Evolutionary conservation across 371 early-diverging fungal species (phyloP).

Genomic region (Blakeslea trispora): DNA sequence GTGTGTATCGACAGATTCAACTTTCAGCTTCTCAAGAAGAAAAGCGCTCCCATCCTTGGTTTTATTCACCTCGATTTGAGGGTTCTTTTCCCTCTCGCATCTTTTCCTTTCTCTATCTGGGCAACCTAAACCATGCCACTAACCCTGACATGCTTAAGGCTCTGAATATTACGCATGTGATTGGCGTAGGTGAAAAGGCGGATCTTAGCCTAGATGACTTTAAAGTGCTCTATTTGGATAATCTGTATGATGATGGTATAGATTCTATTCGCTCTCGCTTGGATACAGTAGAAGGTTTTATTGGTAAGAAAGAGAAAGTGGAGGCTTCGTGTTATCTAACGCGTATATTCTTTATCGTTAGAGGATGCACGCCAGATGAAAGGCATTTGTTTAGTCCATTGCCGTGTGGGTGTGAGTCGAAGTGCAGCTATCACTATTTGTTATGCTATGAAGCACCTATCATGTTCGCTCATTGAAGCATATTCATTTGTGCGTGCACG

Average conservation of each 20-base stretch:
- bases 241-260: conserved; percentile 69
- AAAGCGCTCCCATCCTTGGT: conserved; percentile 49
- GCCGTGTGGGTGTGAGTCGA: conserved; percentile 69
- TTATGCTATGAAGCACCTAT: conserved; percentile 63
- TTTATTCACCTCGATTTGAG: conserved; percentile 63
- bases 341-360: conserved; percentile 1
- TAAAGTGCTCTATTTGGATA: conserved; percentile 50
- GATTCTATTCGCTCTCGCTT: conserved; percentile 57
- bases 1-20: conserved; percentile 10
- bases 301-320: conserved; percentile 58
- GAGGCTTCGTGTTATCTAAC: too few species aligned
- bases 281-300: conserved; percentile 52
- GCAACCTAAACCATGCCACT: conserved; percentile 68
- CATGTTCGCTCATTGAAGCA: conserved; percentile 55
- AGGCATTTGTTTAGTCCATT: conserved; percentile 56
- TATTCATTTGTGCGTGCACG: conserved; percentile 67
- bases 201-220: conserved; percentile 39
- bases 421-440: conserved; percentile 69
- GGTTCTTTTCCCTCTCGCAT: conserved; percentile 69
- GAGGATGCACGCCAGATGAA: conserved; percentile 38
- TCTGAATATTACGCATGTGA: conserved; percentile 59
- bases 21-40: conserved; percentile 24
- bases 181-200: conserved; percentile 67
- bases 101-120: conserved; percentile 63
- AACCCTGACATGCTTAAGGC: conserved; percentile 62